Conservation (phyloP, 768 basidiomycete genomes). For the Boletus reticulatus region DNA sequence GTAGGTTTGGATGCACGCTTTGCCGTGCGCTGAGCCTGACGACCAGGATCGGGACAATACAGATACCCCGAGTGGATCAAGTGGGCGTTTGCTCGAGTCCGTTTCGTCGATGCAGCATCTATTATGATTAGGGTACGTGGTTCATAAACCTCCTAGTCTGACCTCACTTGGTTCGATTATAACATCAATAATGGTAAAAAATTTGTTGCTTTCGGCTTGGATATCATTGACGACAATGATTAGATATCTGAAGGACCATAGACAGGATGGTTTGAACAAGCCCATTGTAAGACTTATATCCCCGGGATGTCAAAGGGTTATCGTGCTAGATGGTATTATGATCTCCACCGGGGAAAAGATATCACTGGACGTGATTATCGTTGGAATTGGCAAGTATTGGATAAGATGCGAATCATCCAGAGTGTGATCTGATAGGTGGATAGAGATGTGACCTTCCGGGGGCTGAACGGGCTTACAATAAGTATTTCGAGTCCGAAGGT, state of each 20-base stretch:
- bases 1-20: constrained; percentile 33
- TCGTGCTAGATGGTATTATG: too few species aligned
- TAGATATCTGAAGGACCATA: background rate
- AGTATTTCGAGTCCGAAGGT: too few species aligned
- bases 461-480: too few species aligned
- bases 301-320: background rate
- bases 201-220: too few species aligned
- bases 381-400: too few species aligned
- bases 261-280: too few species aligned
- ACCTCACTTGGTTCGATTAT: background rate
- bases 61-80: background rate
- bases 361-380: too few species aligned
- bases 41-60: background rate
- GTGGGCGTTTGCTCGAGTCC: background rate
- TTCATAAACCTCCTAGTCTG: background rate
- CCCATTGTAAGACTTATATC: background rate
- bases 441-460: too few species aligned
- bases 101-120: constrained; percentile 20
- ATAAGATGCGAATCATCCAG: too few species aligned
- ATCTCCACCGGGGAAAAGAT: too few species aligned
- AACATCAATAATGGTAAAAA: background rate
- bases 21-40: background rate
- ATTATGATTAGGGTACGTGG: constrained; percentile 11
- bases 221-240: background rate
- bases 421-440: too few species aligned